Conservation (phyloP, 2,329 filamentous ascomycete species). For the Ascomycota sp. region DNA sequence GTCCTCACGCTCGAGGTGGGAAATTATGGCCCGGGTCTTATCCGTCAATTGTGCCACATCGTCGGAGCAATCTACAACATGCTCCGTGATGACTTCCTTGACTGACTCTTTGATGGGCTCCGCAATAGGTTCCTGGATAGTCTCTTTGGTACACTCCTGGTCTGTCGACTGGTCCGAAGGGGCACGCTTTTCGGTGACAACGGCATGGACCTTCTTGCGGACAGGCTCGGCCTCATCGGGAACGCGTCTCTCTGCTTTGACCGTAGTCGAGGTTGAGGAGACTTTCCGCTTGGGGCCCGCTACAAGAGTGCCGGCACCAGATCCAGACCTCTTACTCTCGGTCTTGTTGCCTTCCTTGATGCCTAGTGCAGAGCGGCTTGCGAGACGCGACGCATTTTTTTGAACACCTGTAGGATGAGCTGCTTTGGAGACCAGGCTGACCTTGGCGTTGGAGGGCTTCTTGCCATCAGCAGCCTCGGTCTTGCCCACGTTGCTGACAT, state of each 20-base stretch:
- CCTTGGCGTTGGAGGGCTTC: constrained; percentile 45
- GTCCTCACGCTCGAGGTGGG: constrained; percentile 70
- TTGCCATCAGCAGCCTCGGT: constrained; percentile 50
- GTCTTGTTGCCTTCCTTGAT: constrained; percentile 47
- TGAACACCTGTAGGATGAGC: constrained; percentile 65
- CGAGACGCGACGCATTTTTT: constrained; percentile 39
- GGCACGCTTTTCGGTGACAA: constrained; percentile 28
- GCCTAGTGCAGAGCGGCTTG: constrained; percentile 40
- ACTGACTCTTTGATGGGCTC: constrained; percentile 11
- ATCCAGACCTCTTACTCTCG: constrained; percentile 52
- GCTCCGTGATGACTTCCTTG: too few relatives aligned
- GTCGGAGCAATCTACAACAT: too few relatives aligned
- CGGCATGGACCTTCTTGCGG: constrained; percentile 40
- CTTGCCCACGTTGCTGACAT: constrained; percentile 91
- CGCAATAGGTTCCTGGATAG: constrained; percentile 5
- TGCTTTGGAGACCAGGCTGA: constrained; percentile 57
- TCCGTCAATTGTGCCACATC: too few relatives aligned
- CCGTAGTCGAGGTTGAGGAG: constrained; percentile 21
- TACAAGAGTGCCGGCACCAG: constrained; percentile 48
- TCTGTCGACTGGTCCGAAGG: constrained; percentile 7
- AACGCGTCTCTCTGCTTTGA: constrained; percentile 34
- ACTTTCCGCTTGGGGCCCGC: constrained; percentile 48
- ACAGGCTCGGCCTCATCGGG: constrained; percentile 47
- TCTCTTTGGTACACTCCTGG: constrained; percentile 8
- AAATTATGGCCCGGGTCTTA: constrained; percentile 16